Base-by-base conservation (phyloP, 2,329 filamentous ascomycete genomes). In the Coniochaeta pulveracea region DNA sequence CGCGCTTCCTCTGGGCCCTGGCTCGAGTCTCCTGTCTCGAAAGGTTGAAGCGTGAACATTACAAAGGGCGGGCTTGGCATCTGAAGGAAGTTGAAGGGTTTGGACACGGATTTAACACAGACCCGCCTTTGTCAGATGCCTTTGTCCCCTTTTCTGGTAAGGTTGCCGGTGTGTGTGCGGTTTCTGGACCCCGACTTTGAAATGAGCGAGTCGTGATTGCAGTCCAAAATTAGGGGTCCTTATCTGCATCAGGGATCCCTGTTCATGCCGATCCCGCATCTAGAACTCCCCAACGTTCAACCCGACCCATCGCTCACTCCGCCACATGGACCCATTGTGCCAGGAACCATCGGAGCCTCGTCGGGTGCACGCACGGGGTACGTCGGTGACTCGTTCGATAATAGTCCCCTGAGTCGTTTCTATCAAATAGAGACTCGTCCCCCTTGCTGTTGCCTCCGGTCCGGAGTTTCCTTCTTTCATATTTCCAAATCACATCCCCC, bases 191-290 rank as follows among this genome's bases (percentile, higher is more conserved):
- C n/a, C n/a, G n/a, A n/a, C n/a, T n/a, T n/a, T n/a, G n/a, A n/a
- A n/a, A n/a, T n/a, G n/a, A n/a, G n/a, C n/a, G n/a, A n/a, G n/a
- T n/a, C n/a, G n/a, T n/a, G n/a, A n/a, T n/a, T n/a, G n/a, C n/a
- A n/a, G n/a, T n/a, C n/a, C n/a, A n/a, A 21, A 22, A 19, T 31
- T 31, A 31, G 28, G 28, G 28, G 28, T 31, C 28, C 28, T 31
- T 31, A 31, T 31, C 28, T n/a, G 19, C 27, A 17, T 31, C 17
- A 21, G 28, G 28, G 28, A 19, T 31, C 16, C 17, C 17, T 16
- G 28, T 17, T 31, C 18, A 31, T n/a, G 28, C 28, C 28, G 28
- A 21, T 31, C 28, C 4, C 28, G 28, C 28, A 31, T 31, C 28
- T 31, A 31, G 28, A 31, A 21, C 28, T 31, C 28, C 18, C n/a